Percentiles rank a stretch among this genome's conserved stretches.
These are phyloP conservation scores for Peribolospora baueri DNA, from an alignment of 768 basidiomycete species.

Conservation along the genomic window DNA sequence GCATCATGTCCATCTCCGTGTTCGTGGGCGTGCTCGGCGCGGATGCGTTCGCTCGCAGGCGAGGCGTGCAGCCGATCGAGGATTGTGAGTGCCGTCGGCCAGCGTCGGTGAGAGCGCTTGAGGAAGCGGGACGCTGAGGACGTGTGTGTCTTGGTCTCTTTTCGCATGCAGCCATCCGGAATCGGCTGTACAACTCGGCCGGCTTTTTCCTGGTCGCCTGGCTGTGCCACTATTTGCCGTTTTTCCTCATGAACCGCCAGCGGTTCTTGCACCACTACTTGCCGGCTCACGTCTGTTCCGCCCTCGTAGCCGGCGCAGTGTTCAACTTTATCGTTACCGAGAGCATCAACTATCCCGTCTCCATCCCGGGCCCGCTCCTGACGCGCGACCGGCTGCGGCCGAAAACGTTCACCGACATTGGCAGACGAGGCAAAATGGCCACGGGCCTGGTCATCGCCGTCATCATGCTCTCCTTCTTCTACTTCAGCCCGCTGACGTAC, in stretches of 20 bases:
- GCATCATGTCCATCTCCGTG: slow-evolving; percentile 59
- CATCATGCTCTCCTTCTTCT: slow-evolving; percentile 30
- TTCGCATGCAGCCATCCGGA: slow-evolving; percentile 44
- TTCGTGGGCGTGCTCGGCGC: slow-evolving; percentile 76
- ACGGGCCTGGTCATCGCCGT: slow-evolving; percentile 35
- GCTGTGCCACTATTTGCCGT: slow-evolving; percentile 87
- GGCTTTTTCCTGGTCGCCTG: slow-evolving; percentile 89
- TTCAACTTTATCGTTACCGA: slow-evolving; percentile 76
- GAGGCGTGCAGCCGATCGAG: slow-evolving; percentile 62
- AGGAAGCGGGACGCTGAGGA: not conserved
- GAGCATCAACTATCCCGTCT: slow-evolving; percentile 74
- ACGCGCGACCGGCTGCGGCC: slow-evolving; percentile 31
- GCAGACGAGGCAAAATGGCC: slow-evolving; percentile 23
- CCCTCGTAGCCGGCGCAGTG: slow-evolving; percentile 73
- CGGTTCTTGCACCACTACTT: slow-evolving; percentile 42
- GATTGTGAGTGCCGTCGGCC: slow-evolving; percentile 37
- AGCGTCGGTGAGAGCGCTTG: not conserved
- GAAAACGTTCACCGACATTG: slow-evolving; percentile 43
- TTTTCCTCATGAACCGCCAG: slow-evolving; percentile 93
- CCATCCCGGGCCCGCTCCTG: slow-evolving; percentile 33
- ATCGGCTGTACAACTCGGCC: slow-evolving; percentile 80
- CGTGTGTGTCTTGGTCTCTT: not conserved
- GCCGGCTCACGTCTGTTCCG: slow-evolving; percentile 66
- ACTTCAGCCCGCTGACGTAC: slow-evolving; percentile 73
- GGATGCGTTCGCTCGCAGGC: slow-evolving; percentile 63